phyloP scores from a whole-genome alignment of 257 asterid genomes.

The Eucommia ulmoides region DNA sequence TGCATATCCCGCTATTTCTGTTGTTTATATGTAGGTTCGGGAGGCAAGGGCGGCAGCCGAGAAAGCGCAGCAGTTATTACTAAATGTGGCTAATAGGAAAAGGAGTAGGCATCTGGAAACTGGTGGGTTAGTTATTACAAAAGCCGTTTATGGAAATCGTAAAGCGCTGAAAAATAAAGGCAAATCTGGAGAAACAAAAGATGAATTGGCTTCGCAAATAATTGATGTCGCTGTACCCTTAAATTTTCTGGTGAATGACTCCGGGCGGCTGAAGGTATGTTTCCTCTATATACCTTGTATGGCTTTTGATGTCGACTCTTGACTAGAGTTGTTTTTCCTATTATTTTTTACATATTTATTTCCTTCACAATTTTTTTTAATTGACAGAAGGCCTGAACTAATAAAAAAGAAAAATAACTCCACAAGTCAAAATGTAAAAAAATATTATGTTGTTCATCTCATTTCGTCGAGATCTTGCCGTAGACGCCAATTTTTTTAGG shows the following conservation, averaged over 20 bases:
- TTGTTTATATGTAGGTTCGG: constrained; percentile 34
- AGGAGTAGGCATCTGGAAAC: constrained; percentile 51
- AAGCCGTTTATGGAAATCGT: constrained; percentile 61
- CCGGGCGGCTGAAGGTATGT: constrained; percentile 85
- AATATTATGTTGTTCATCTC: too few relatives aligned
- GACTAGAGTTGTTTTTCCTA: too few relatives aligned
- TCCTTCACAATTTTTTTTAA: too few relatives aligned
- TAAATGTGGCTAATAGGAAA: constrained; percentile 77
- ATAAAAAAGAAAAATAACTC: too few relatives aligned
- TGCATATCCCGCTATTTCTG: background rate
- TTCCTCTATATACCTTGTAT: constrained; percentile 5
- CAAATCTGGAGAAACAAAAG: constrained; percentile 37
- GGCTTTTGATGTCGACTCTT: too few relatives aligned
- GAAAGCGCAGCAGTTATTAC: constrained; percentile 85
- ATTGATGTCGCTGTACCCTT: constrained; percentile 77
- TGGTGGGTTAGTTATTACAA: constrained; percentile 58
- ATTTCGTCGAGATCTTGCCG: too few relatives aligned
- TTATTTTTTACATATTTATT: too few relatives aligned
- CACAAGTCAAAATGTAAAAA: too few relatives aligned
- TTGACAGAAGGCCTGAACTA: too few relatives aligned
- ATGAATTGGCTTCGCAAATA: constrained; percentile 47
- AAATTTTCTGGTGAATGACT: constrained; percentile 70
- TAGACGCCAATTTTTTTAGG: too few relatives aligned
- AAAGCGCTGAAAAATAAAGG: constrained; percentile 33
- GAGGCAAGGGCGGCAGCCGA: constrained; percentile 75